Conservation (phyloP, 768 basidiomycete genomes). For the Mycena galericulata region DNA sequence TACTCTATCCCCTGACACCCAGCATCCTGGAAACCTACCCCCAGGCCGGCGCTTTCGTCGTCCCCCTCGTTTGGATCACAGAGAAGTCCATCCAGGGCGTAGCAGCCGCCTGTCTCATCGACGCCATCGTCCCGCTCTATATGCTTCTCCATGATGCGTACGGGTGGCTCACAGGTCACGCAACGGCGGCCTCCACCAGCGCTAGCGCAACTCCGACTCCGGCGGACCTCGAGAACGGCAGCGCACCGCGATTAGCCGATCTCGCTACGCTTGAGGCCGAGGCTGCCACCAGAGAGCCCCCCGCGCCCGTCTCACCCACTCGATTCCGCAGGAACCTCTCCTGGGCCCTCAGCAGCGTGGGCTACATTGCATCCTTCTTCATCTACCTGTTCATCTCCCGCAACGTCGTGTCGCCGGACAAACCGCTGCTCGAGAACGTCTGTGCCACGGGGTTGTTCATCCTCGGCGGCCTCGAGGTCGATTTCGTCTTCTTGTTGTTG, state of each 20-base stretch:
- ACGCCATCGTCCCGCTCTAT: background rate
- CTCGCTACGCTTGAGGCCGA: background rate
- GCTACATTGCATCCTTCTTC: too few species aligned
- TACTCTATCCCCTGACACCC: too few species aligned
- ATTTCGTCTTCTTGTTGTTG: background rate
- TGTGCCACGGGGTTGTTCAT: background rate
- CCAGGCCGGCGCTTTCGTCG: background rate
- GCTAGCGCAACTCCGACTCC: conserved; percentile 2
- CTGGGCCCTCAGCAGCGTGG: background rate
- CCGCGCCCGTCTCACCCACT: background rate
- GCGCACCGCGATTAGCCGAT: background rate
- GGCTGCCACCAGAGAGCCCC: background rate
- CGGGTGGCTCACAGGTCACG: conserved; percentile 5
- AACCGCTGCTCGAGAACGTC: background rate
- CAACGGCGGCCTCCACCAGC: background rate
- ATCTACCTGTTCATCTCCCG: too few species aligned
- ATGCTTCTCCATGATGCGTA: background rate
- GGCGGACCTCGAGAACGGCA: conserved; percentile 16
- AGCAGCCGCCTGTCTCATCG: background rate
- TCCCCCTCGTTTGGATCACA: background rate
- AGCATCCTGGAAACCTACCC: background rate
- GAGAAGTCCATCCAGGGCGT: background rate
- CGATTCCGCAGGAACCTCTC: background rate
- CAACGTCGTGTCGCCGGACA: background rate
- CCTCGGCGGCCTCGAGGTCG: conserved; percentile 5